Conservation (phyloP, 257 asterid genomes). For the Lithospermum erythrorhizon region DNA sequence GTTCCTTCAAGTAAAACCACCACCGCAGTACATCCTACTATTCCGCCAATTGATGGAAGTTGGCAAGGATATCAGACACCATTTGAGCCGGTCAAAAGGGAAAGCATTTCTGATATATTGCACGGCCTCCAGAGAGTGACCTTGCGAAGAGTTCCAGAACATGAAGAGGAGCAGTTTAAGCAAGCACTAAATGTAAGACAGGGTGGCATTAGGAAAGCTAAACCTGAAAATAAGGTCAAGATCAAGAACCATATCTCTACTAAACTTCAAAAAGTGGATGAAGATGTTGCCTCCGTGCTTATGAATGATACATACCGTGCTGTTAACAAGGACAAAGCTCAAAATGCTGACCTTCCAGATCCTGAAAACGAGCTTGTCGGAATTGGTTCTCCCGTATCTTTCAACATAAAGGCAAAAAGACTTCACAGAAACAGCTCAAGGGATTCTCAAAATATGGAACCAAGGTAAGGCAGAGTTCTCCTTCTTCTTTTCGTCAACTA, state of each 20-base stretch:
- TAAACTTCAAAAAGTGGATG: constrained; percentile 35
- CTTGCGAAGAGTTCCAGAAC: constrained; percentile 36
- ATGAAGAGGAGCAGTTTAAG: constrained; percentile 62
- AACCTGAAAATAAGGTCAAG: constrained; percentile 49
- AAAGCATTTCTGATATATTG: constrained; percentile 37
- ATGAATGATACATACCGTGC: constrained; percentile 23
- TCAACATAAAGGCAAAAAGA: constrained; percentile 34
- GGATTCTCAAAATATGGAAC: constrained; percentile 70
- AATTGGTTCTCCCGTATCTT: constrained; percentile 23
- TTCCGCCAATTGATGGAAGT: constrained; percentile 22
- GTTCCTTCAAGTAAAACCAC: constrained; percentile 20
- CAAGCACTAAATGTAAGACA: constrained; percentile 57
- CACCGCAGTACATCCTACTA: constrained; percentile 25
- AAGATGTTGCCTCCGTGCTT: constrained; percentile 26
- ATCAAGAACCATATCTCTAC: constrained; percentile 38
- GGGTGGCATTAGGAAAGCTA: constrained; percentile 51
- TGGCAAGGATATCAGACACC: constrained; percentile 12
- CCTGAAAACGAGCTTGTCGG: constrained; percentile 38
- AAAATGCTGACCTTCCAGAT: constrained; percentile 34
- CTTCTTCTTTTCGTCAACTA: neutral
- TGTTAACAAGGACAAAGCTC: constrained; percentile 33
- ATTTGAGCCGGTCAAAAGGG: constrained; percentile 26
- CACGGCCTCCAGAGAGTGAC: constrained; percentile 42
- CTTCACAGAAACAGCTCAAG: constrained; percentile 40
- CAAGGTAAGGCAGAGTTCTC: constrained; percentile 36